These are phyloP conservation scores for Pontederia crassipes DNA, from an alignment of 176 grass and related monocot species.

Conservation along the genomic window DNA sequence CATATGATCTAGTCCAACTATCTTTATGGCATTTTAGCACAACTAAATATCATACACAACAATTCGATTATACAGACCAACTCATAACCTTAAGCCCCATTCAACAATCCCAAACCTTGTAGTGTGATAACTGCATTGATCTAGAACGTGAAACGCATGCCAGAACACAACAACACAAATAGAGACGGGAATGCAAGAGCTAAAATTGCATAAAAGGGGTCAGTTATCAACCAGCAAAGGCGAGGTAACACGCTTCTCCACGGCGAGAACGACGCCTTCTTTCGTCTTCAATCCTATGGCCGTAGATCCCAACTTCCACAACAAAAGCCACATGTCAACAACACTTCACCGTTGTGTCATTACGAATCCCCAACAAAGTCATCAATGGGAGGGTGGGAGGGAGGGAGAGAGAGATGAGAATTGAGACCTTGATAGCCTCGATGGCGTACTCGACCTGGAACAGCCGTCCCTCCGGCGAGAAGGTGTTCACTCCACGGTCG, in stretches of 20 bases:
- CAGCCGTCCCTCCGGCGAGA: slow-evolving; percentile 81
- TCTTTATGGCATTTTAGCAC: too few relatives aligned
- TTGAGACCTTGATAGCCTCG: slow-evolving; percentile 82
- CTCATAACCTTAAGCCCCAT: too few relatives aligned
- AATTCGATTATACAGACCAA: too few relatives aligned
- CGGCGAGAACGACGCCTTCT: slow-evolving; percentile 79
- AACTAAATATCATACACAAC: too few relatives aligned
- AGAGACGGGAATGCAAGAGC: background rate
- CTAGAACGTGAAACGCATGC: background rate
- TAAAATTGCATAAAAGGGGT: background rate
- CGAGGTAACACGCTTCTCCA: slow-evolving; percentile 95
- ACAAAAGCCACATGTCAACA: slow-evolving; percentile 1
- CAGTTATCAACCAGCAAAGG: slow-evolving; percentile 54
- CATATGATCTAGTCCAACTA: too few relatives aligned
- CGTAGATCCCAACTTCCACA: slow-evolving; percentile 74
- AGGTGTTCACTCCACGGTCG: slow-evolving; percentile 82
- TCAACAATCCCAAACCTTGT: too few relatives aligned
- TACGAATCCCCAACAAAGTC: background rate
- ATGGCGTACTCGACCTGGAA: slow-evolving; percentile 99
- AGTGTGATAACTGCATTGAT: too few relatives aligned
- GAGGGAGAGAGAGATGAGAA: background rate
- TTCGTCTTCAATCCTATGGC: slow-evolving; percentile 87
- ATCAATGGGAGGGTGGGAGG: background rate
- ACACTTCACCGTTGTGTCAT: background rate
- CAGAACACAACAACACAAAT: background rate